Conservation (phyloP, 2,329 filamentous ascomycete species). For the Talaromyces funiculosus region DNA sequence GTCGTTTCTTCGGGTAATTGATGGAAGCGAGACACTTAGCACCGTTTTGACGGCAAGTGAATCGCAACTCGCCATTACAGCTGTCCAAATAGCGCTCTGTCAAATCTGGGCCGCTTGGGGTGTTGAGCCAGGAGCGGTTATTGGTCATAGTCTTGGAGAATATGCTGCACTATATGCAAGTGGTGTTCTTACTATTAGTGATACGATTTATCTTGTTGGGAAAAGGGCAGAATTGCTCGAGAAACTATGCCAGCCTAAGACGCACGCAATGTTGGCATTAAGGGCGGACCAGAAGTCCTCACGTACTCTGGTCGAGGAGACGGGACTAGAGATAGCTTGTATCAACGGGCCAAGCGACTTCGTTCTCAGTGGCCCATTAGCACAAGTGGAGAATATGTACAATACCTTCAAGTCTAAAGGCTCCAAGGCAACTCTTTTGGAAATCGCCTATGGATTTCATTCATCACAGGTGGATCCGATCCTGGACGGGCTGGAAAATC, state of each 20-base stretch:
- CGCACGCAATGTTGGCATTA: no score
- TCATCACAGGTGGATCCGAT: conserved; percentile 24
- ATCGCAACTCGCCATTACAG: not conserved
- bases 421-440: conserved; percentile 41
- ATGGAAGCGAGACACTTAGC: no score
- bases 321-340: not conserved
- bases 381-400: not conserved
- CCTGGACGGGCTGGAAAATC: conserved; percentile 34
- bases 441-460: conserved; percentile 54
- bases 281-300: no score
- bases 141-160: conserved; percentile 40
- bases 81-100: conserved; percentile 32
- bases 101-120: conserved; percentile 21
- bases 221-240: no score
- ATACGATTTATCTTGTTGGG: conserved; percentile 38
- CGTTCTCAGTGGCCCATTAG: not conserved
- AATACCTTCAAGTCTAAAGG: conserved; percentile 19
- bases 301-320: no score
- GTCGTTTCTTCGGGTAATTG: conserved; percentile 21
- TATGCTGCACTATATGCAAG: conserved; percentile 36
- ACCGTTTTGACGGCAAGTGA: not conserved
- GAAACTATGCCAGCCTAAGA: no score
- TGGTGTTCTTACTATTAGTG: conserved; percentile 31
- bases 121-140: conserved; percentile 31
- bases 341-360: not conserved